Evolutionary conservation across 2,329 filamentous ascomycete species (phyloP).

Genomic region (Aspergillus ochraceus): DNA sequence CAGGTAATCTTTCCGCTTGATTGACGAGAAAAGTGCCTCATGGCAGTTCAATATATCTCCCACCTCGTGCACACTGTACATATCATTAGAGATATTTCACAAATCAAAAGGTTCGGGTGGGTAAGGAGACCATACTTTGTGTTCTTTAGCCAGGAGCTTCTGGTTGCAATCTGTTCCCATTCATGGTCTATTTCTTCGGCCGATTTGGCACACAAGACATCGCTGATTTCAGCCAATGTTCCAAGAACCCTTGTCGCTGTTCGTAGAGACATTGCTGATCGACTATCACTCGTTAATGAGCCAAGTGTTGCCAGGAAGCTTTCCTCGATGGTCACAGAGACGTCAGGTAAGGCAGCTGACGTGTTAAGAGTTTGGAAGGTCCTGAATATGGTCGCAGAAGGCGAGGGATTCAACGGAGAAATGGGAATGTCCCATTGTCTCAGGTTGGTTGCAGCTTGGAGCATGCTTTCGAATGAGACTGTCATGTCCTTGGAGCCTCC

Average conservation of each 20-base stretch:
- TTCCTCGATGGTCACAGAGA: constrained; percentile 61
- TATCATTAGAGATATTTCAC: constrained; percentile 15
- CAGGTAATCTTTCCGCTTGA: constrained; percentile 69
- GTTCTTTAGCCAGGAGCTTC: constrained; percentile 77
- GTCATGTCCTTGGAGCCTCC: constrained; percentile 51
- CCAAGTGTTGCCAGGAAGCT: constrained; percentile 54
- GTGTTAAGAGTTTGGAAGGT: constrained; percentile 77
- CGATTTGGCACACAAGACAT: constrained; percentile 65
- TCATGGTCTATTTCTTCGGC: constrained; percentile 61
- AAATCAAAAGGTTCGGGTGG: background rate
- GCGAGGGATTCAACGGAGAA: constrained; percentile 61
- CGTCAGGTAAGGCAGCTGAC: constrained; percentile 56
- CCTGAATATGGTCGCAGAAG: constrained; percentile 72
- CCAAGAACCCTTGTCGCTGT: constrained; percentile 66
- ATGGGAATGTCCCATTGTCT: constrained; percentile 90
- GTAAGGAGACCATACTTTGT: constrained; percentile 62
- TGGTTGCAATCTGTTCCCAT: constrained; percentile 63
- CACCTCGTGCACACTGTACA: constrained; percentile 59
- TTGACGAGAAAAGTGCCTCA: constrained; percentile 75
- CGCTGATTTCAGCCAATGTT: constrained; percentile 76
- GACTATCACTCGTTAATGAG: constrained; percentile 35
- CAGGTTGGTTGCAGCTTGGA: constrained; percentile 76
- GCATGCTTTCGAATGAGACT: constrained; percentile 67
- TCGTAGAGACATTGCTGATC: constrained; percentile 48
- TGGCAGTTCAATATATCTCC: constrained; percentile 78